phyloP scores from a whole-genome alignment of 2,329 filamentous ascomycete genomes.

The Exophiala sideris region DNA sequence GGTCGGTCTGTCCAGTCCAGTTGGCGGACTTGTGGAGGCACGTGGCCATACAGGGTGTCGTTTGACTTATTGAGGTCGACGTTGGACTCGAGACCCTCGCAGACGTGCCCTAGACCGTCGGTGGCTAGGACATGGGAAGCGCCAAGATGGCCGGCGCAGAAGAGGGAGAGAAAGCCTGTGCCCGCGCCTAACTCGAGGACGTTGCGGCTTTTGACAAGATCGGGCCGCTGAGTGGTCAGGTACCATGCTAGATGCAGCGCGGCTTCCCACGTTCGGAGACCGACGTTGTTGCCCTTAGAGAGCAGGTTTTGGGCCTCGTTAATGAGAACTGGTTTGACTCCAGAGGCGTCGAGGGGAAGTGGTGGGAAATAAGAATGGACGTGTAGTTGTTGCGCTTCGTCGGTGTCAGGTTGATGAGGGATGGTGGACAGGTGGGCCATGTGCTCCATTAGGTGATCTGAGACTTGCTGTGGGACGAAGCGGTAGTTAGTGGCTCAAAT shows the following conservation, averaged over 20 bases:
- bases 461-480: constrained; percentile 64
- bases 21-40: constrained; percentile 12
- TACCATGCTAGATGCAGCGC: constrained; percentile 62
- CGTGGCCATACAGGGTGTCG: constrained; percentile 1
- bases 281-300: constrained; percentile 52
- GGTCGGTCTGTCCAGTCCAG: constrained; percentile 24
- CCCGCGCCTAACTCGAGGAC: constrained; percentile 65
- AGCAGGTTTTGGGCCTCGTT: constrained; percentile 27
- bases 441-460: constrained; percentile 70
- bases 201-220: constrained; percentile 49
- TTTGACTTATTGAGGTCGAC: constrained; percentile 33
- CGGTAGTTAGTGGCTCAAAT: constrained; percentile 16
- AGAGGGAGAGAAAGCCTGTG: constrained; percentile 63
- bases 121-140: constrained; percentile 56
- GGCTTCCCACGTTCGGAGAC: constrained; percentile 68
- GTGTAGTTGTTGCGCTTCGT: constrained; percentile 58
- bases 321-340: constrained; percentile 22
- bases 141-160: constrained; percentile 58
- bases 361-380: constrained; percentile 26
- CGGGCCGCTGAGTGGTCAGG: constrained; percentile 47
- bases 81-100: constrained; percentile 40
- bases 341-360: constrained; percentile 13
- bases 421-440: constrained; percentile 64
- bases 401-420: constrained; percentile 61
- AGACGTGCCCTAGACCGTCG: constrained; percentile 54